Conservation (phyloP, 768 basidiomycete species). For the Leccinum subgranulosum region DNA sequence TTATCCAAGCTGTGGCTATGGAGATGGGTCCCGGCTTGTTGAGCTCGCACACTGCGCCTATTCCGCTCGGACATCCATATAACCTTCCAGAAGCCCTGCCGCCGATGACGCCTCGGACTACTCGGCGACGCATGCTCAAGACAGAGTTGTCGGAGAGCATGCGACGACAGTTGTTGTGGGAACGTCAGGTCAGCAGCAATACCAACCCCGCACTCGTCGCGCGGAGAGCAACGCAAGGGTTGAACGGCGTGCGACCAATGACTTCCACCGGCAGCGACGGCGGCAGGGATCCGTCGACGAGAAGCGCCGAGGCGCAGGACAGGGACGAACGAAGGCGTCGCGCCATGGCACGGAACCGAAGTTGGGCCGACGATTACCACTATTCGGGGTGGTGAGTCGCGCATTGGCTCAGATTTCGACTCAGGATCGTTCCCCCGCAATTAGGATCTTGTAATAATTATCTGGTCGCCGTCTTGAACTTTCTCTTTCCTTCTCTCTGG, state of each 20-base stretch:
- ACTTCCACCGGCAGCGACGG: slow-evolving; percentile 29
- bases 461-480: background rate
- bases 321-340: slow-evolving; percentile 40
- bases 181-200: slow-evolving; percentile 58
- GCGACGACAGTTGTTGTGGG: slow-evolving; percentile 79
- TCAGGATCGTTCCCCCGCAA: background rate
- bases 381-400: slow-evolving; percentile 55
- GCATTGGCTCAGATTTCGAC: background rate
- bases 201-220: slow-evolving; percentile 42
- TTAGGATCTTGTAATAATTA: background rate
- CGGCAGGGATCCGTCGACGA: slow-evolving; percentile 10
- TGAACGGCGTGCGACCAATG: slow-evolving; percentile 33
- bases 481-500: background rate
- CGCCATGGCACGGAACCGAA: slow-evolving; percentile 58
- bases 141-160: slow-evolving; percentile 85
- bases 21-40: slow-evolving; percentile 19
- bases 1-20: slow-evolving; percentile 16
- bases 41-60: slow-evolving; percentile 45
- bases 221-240: slow-evolving; percentile 26
- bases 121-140: slow-evolving; percentile 77
- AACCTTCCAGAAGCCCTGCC: slow-evolving; percentile 63
- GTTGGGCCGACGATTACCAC: slow-evolving; percentile 70
- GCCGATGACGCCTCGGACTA: slow-evolving; percentile 83
- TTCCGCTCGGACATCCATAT: slow-evolving; percentile 63
- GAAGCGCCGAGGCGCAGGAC: slow-evolving; percentile 29